phyloP scores from a whole-genome alignment of 2,329 filamentous ascomycete species.

The Lasiodiplodia sp. region DNA sequence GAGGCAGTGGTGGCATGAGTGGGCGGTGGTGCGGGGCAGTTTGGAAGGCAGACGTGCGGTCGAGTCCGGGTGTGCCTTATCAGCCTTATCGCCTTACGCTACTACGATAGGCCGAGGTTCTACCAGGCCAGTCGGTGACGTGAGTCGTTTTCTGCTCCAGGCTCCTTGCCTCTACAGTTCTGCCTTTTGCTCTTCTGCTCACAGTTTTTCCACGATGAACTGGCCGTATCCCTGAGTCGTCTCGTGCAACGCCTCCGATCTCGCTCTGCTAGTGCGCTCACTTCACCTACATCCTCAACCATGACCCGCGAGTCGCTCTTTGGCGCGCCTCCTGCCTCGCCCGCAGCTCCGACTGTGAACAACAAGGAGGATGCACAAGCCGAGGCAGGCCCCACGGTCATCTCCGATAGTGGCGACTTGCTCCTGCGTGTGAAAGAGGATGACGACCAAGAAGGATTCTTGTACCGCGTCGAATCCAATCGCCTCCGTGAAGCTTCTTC shows the following conservation, averaged over 20 bases:
- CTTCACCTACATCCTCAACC: background rate
- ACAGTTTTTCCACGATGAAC: constrained; percentile 48
- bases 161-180: background rate
- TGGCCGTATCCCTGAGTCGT: constrained; percentile 58
- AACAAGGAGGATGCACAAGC: constrained; percentile 14
- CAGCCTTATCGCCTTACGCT: constrained; percentile 6
- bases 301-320: constrained; percentile 25
- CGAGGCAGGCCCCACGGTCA: constrained; percentile 52
- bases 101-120: background rate
- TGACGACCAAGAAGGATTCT: constrained; percentile 61
- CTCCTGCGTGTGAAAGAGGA: constrained; percentile 72
- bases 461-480: constrained; percentile 68
- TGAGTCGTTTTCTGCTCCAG: background rate
- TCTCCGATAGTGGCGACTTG: constrained; percentile 68
- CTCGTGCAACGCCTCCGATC: background rate
- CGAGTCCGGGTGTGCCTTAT: background rate
- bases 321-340: constrained; percentile 19
- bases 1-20: background rate
- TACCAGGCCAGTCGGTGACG: background rate
- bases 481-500: constrained; percentile 67
- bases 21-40: background rate
- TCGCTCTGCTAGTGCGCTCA: background rate
- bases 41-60: background rate
- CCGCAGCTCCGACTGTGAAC: constrained; percentile 37
- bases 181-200: background rate